Base-by-base conservation (phyloP, 306 rosid genomes). In the Glycine latifolia region DNA sequence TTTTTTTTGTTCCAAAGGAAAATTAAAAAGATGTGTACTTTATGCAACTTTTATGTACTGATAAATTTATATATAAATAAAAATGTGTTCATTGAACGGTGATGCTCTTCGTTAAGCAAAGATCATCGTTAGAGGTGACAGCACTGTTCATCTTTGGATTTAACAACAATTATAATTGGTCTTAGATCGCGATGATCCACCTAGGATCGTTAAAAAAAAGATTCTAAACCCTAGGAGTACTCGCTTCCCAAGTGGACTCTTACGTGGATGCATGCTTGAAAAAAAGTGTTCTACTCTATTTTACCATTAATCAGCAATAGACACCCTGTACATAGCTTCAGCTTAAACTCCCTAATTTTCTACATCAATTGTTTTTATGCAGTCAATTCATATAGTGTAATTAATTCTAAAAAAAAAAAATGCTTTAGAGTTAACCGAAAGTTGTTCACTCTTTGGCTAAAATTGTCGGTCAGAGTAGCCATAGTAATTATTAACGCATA, bases 131-230 rank as follows among this genome's bases (percentile, higher is more conserved):
- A 31, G 47, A 68, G 10, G 11, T 62, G 61, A 31, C 31, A 26
- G 31, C 31, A 26, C 31, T 26, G 1, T 26, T 39, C 55, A 52
- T 56, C 69, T 59, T 79, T 47, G 77, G 81, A 35, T 26, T 26
- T 26, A 26, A 26, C 31, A 26, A 26, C 31, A 26, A 43, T 58
- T 66, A 76, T 76, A 46, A 69, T 80, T 73, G 81, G 67, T 46
- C 53, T 75, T 47, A 68, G 82, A 69, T 81, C 75, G 55, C 75
- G 55, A 75, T 66, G 82, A 56, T 52, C 56, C 60, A 26, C 86
- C 83, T 81, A 68, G 91, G 89, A 87, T 90, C 88, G 82, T 79
- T 87, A 82, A 68, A 83, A 70, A 26, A 70, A 71, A 15, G 6
- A 41, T 74, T 26, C 83, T 26, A 67, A 58, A 73, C 77, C 76